Conservation (phyloP, 2,329 filamentous ascomycete species). For the Talaromyces pinophilus region DNA sequence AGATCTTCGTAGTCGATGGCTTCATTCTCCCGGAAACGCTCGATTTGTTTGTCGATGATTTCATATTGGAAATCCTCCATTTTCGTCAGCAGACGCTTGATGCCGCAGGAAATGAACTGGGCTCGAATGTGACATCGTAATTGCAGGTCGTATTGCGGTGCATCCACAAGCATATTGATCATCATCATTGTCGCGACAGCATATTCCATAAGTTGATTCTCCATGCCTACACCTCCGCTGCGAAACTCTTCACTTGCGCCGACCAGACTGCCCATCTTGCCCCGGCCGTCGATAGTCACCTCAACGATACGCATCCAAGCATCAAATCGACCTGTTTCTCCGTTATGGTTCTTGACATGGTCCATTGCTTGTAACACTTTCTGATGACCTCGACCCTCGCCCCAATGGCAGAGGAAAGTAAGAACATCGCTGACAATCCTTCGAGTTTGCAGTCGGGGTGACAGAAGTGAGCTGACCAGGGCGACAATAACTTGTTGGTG, state of each 20-base stretch:
- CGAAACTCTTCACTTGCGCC: slow-evolving; percentile 95
- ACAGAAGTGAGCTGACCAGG: slow-evolving; percentile 81
- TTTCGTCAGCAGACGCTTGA: slow-evolving; percentile 90
- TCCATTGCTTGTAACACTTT: slow-evolving; percentile 95
- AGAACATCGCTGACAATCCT: slow-evolving; percentile 95
- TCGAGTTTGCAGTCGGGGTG: slow-evolving; percentile 82
- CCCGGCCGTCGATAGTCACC: slow-evolving; percentile 92
- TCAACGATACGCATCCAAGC: slow-evolving; percentile 98
- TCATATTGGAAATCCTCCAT: slow-evolving; percentile 99
- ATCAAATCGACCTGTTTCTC: slow-evolving; percentile 94
- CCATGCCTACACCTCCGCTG: slow-evolving; percentile 95
- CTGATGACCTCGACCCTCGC: slow-evolving; percentile 79
- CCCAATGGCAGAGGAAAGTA: slow-evolving; percentile 96
- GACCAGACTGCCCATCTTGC: slow-evolving; percentile 98
- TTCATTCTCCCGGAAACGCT: slow-evolving; percentile 88
- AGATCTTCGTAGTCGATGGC: slow-evolving; percentile 98
- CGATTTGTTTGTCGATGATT: slow-evolving; percentile 96
- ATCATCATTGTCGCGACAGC: slow-evolving; percentile 91
- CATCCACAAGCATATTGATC: slow-evolving; percentile 95
- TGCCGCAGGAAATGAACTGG: slow-evolving; percentile 92
- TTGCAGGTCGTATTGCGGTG: slow-evolving; percentile 83
- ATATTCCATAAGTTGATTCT: slow-evolving; percentile 99
- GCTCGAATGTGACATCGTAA: slow-evolving; percentile 91
- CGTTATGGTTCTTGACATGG: slow-evolving; percentile 80
- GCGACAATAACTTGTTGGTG: slow-evolving; percentile 90